These are phyloP conservation scores for Plasmodium knowlesi DNA, from an alignment of 169 alveolate species.

Conservation along the genomic window DNA sequence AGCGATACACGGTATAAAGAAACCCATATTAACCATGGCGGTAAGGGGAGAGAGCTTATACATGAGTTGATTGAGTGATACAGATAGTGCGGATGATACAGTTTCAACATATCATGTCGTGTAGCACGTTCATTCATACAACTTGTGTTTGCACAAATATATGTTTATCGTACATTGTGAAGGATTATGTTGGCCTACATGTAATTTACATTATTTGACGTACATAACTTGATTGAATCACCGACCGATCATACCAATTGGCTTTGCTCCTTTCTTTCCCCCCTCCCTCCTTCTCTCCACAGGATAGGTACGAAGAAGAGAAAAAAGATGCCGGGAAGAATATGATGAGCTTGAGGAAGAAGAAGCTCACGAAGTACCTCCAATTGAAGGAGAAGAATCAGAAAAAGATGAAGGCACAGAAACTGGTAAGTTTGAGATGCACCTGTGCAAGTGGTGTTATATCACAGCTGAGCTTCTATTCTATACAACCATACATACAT, in stretches of 20 bases:
- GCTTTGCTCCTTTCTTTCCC: background rate
- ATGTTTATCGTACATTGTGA: background rate
- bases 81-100: background rate
- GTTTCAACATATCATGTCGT: background rate
- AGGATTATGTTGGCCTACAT: background rate
- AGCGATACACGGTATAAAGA: background rate
- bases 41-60: constrained; percentile 16
- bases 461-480: background rate
- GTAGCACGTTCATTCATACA: background rate
- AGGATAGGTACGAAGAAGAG: constrained; percentile 69
- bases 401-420: constrained; percentile 24
- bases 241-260: background rate
- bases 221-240: background rate
- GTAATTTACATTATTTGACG: background rate
- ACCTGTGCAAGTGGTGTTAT: background rate
- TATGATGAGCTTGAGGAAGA: constrained; percentile 30
- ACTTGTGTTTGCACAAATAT: background rate
- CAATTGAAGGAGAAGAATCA: constrained; percentile 4
- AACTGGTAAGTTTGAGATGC: constrained; percentile 29
- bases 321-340: constrained; percentile 41
- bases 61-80: background rate
- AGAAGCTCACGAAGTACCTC: background rate
- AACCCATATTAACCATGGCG: constrained; percentile 28
- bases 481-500: background rate
- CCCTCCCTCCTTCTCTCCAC: background rate